phyloP scores from a whole-genome alignment of 192 early-diverging fungal genomes.

The Gorgonomyces haynaldii region DNA sequence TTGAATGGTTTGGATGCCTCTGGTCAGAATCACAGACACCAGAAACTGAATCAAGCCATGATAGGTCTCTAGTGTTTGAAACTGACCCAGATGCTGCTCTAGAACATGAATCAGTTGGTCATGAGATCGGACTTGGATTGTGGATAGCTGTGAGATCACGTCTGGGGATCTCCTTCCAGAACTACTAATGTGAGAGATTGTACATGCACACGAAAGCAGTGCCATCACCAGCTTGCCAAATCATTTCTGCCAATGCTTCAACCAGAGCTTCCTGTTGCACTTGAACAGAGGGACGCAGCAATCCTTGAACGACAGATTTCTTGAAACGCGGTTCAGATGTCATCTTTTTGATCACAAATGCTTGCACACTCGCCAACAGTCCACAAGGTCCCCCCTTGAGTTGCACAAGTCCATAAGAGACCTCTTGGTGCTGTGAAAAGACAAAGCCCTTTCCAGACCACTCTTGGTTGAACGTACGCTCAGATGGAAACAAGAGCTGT shows the following conservation, averaged over 20 bases:
- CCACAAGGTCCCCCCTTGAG: slow-evolving; percentile 45
- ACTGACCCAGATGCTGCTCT: slow-evolving; percentile 12
- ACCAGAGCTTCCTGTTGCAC: slow-evolving; percentile 19
- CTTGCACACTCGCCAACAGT: slow-evolving; percentile 37
- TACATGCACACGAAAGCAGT: slow-evolving; percentile 5
- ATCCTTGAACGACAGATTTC: slow-evolving; percentile 7
- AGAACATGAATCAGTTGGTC: background rate
- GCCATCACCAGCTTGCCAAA: slow-evolving; percentile 25
- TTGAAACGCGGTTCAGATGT: background rate
- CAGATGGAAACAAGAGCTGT: slow-evolving; percentile 12
- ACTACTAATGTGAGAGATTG: background rate
- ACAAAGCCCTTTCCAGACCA: slow-evolving; percentile 35
- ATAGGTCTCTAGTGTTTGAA: slow-evolving; percentile 12
- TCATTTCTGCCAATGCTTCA: slow-evolving; percentile 26
- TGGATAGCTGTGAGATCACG: background rate
- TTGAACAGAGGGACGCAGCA: slow-evolving; percentile 11
- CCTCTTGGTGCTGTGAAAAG: slow-evolving; percentile 9
- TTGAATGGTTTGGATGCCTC: slow-evolving; percentile 20
- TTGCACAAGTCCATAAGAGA: slow-evolving; percentile 39
- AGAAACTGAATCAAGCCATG: slow-evolving; percentile 35
- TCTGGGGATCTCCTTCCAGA: background rate
- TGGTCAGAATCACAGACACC: slow-evolving; percentile 32
- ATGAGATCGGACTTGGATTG: background rate
- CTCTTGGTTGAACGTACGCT: slow-evolving; percentile 18
- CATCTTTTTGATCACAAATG: slow-evolving; percentile 27